Conservation (phyloP, 306 rosid genomes). For the Macrotyloma uniflorum region DNA sequence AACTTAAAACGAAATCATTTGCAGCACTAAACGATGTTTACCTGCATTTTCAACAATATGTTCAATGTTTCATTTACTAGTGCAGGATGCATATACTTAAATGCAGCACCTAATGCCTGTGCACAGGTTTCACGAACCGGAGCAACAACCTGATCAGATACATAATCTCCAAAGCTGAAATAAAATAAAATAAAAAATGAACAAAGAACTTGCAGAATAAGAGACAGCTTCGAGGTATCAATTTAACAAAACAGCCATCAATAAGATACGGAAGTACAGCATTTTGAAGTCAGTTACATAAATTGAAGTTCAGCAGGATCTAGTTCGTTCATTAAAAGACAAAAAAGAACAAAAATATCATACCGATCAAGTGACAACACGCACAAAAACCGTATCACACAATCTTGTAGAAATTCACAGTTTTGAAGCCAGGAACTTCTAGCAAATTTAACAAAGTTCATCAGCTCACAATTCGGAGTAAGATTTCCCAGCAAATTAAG, state of each 20-base stretch:
- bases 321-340: constrained; percentile 6
- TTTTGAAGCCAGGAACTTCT: constrained; percentile 91
- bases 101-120: constrained; percentile 92
- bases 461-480: constrained; percentile 67
- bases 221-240: not conserved
- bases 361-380: constrained; percentile 94
- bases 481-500: constrained; percentile 43
- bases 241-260: not conserved
- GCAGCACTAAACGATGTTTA: constrained; percentile 52
- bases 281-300: not conserved
- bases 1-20: constrained; percentile 13
- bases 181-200: constrained; percentile 35
- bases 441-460: constrained; percentile 75
- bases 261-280: constrained; percentile 11
- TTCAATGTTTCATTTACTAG: constrained; percentile 81
- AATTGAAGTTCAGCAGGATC: constrained; percentile 13
- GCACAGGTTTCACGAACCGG: constrained; percentile 99
- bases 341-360: constrained; percentile 36
- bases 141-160: constrained; percentile 99
- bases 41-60: constrained; percentile 97
- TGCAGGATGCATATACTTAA: constrained; percentile 91
- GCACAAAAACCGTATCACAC: constrained; percentile 88
- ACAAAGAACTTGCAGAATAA: constrained; percentile 8
- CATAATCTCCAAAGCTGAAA: constrained; percentile 98
- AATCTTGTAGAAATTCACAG: constrained; percentile 90